Base-by-base conservation (phyloP, 305 asterid species). In the Stenogyne calaminthoides region DNA sequence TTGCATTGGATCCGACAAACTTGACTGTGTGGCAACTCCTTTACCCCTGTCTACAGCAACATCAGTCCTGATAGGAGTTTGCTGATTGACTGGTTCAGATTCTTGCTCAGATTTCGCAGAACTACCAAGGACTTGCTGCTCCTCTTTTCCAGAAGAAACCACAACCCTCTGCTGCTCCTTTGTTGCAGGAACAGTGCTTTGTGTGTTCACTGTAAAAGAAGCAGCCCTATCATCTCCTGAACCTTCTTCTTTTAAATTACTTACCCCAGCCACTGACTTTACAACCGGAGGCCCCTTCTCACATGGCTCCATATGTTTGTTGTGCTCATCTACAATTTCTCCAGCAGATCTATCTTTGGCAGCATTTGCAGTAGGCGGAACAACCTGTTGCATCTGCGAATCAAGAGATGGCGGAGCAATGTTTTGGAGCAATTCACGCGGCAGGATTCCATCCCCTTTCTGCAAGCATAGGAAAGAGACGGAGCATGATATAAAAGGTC, bases 381-480 rank as follows among this genome's bases (percentile, higher is more conserved):
- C 25, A 15, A 49, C 81, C 77, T 85, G 94, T 64, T 85, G 94
- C 74, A 62, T 77, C 83, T 87, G 96, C 71, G 79, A 52, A 69
- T 93, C 98, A 71, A 93, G 89, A 47, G 91, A 87, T 9, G 97
- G 97, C 44, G 97, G 97, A 76, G 88, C 87, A 76, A 95, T 89
- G 72, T 97, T 89, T 84, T 95, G 95, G 74, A 93, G 93, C 74
- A 95, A 86, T 76, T 91, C 97, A 59, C 91, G 91, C 18, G 99
- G 98, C 85, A 95, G 82, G 77, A 87, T 82, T 76, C 84, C 88
- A 55, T 95, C 97, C 70, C 98, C 99, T 85, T 95, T 95, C 99
- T 95, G 81, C 80, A 69, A 75, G 76, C 70, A 80, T 72, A 75
- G 19, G 71, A 80, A 80, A 76, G 74, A 81, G 58, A 66, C 47